Conservation (phyloP, 2,329 filamentous ascomycete genomes). For the Curvularia lunata region DNA sequence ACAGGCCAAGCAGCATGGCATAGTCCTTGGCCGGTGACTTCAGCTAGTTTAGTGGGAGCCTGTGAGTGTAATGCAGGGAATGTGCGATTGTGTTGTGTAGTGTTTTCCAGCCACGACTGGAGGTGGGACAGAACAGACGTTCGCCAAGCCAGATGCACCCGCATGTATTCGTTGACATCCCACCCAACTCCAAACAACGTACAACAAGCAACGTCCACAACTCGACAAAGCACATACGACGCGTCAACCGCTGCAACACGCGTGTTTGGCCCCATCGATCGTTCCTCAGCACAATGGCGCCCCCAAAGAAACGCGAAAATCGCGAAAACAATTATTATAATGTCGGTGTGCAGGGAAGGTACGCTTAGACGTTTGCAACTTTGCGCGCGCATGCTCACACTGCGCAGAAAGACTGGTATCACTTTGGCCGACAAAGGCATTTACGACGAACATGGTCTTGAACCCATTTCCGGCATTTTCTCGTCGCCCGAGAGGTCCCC, state of each 20-base stretch:
- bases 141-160: constrained; percentile 17
- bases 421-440: constrained; percentile 77
- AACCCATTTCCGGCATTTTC: constrained; percentile 84
- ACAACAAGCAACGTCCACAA: constrained; percentile 15
- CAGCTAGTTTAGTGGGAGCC: too few relatives aligned
- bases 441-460: constrained; percentile 91
- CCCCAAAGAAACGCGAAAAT: constrained; percentile 45
- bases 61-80: neutral
- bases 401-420: constrained; percentile 82
- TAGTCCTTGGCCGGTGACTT: neutral
- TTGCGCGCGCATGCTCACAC: constrained; percentile 21
- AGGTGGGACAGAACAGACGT: neutral
- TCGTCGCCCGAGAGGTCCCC: constrained; percentile 78
- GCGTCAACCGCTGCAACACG: constrained; percentile 22
- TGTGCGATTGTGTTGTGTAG: neutral
- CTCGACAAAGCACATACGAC: constrained; percentile 13
- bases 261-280: constrained; percentile 19
- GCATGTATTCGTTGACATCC: constrained; percentile 21
- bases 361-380: constrained; percentile 13
- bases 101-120: neutral
- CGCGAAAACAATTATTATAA: constrained; percentile 51
- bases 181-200: constrained; percentile 32
- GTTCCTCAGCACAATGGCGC: constrained; percentile 36
- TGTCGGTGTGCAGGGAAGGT: constrained; percentile 51
- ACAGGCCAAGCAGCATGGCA: neutral